Base-by-base conservation (phyloP, 768 basidiomycete species). In the Pleurotus sapidus region DNA sequence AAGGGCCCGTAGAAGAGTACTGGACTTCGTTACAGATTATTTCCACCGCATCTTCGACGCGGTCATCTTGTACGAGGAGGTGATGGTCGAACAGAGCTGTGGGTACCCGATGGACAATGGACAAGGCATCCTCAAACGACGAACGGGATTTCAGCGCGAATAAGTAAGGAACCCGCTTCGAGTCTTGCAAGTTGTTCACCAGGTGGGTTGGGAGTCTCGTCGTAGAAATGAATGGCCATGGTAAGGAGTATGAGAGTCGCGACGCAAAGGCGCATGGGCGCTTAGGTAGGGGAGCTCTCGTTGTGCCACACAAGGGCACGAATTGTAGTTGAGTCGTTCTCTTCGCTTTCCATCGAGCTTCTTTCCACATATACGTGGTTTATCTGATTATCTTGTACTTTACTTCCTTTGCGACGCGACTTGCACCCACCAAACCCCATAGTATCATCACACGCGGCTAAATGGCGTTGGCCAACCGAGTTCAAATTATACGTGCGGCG, bases 41-140 rank as follows among this genome's bases (percentile, higher is more conserved):
- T 4, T 12, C 37, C 3, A 46, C 53, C 11, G 55, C 58, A 25
- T 38, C 18, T 17, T 20, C 37, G 46, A 66, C 46, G 23, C 53
- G 15, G n/a, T 62, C 18, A 49, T 63, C 62, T 17, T 60, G 57
- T 18, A 64, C 63, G 18, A 66, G 53, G 3, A 64, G 59, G 48
- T 62, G 63, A 5, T 63, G 60, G 45, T 45, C 56, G 45, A 62
- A 62, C 11, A 64, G 57, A 38, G 15, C 37, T 14, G 63, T 62
- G 37, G 66, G 65, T 37, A 66, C 66, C 40, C 51, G 56, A 38
- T 65, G 61, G 17, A 60, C 57, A 45, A 61, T 64, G 9, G 64
- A 63, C 12, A 64, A 58, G 7, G 61, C 63, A 51, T 65, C 66
- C 58, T 67, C 65, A 63, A 12, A 64, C 55, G 18, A 61, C 30